Evolutionary conservation across 345 rosid genomes (phyloP).

Genomic region (Streptanthus diversifolius): DNA sequence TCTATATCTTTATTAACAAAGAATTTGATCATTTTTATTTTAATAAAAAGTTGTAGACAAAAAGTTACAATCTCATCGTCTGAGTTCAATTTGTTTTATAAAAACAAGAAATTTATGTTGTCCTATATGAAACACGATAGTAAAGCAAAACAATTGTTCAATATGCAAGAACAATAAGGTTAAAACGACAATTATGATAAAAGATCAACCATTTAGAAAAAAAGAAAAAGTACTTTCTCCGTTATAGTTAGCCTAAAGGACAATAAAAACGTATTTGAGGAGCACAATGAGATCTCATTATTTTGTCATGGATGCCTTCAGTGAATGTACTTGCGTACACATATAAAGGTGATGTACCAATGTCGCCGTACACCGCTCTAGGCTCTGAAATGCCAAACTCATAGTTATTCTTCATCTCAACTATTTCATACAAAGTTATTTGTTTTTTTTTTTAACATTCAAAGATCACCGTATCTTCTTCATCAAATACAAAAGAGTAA

Average conservation of each 20-base stretch:
- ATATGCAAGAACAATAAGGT: too few species aligned
- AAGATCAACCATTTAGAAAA: neutral
- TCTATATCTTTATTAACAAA: neutral
- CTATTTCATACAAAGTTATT: conserved; percentile 11
- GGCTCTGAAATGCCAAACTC: conserved; percentile 61
- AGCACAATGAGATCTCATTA: conserved; percentile 55
- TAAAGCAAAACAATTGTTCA: neutral
- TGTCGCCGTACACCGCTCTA: conserved; percentile 69
- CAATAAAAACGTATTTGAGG: too few species aligned
- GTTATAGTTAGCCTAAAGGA: conserved; percentile 61
- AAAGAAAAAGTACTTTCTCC: conserved; percentile 51
- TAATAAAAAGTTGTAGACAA: neutral
- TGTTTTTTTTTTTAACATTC: too few species aligned
- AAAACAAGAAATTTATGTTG: neutral
- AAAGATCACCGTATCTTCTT: too few species aligned
- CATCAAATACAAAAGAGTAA: neutral
- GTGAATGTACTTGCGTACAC: conserved; percentile 56
- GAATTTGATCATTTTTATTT: neutral
- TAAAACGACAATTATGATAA: neutral
- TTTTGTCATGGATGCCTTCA: conserved; percentile 34
- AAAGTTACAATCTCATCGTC: neutral
- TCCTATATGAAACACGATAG: neutral
- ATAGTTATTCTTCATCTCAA: conserved; percentile 46
- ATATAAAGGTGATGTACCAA: conserved; percentile 78
- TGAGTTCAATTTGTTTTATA: neutral